Base-by-base conservation (phyloP, 73 alveolate species). In the Paramecium biaurelia region DNA sequence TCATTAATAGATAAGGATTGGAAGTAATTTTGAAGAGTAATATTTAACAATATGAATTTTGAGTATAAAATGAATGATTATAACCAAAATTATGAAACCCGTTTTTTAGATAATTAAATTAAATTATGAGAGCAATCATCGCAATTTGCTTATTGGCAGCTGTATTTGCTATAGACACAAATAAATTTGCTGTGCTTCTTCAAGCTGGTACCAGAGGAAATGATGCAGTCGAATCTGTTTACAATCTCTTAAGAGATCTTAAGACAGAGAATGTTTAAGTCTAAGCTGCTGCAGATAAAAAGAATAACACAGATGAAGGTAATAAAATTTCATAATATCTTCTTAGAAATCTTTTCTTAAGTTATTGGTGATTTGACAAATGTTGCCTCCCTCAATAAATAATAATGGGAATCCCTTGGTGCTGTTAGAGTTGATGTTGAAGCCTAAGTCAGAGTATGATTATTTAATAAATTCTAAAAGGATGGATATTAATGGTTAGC, bases 261-360 rank as follows among this genome's bases (percentile, higher is more conserved):
- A 67, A 67, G 85, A 67, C 85, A 67, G 85, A 67, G 53, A 67
- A 67, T 67, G 85, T 67, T 67, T 14, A 67, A 14, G 85, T 67
- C 47, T 67, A 67, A 34, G 85, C 85, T 32, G 85, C 85, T 14
- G 85, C 85, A 67, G 85, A 67, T 53, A 42, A 24, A 79, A 79
- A 79, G 74, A 79, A 79, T 34, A 79, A 79, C 74, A 79, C 90
- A 42, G 90, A 79, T 79, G 90, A 79, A 47, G 90, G 90, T 79
- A 79, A 38, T 43, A 14, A 23, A 79, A 24, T 21, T 23, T 43
- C 32, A 79, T 79, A 2, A 42, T 42, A 2, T 43, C 28, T 24
- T 43, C 42, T 23, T 79, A 79, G 90, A 79, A 45, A 79, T 79
- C 90, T 26, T 79, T 26, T 12, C 90, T 24, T 45, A 41, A 41